phyloP scores from a whole-genome alignment of 345 rosid genomes.

The Linum tenue region DNA sequence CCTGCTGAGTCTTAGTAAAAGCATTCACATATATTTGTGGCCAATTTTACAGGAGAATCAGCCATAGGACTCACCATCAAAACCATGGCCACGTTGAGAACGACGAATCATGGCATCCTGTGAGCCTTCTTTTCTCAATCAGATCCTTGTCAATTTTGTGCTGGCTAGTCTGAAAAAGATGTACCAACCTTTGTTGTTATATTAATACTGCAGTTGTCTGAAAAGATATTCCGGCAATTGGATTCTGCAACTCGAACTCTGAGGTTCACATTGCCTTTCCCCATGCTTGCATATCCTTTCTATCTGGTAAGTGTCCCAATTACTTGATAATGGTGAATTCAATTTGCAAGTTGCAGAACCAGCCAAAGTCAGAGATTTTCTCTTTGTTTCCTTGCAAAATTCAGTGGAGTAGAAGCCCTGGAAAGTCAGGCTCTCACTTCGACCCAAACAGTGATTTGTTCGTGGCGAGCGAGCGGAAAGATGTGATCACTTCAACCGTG shows the following conservation, averaged over 20 bases:
- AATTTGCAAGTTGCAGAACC: neutral
- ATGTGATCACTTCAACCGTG: conserved; percentile 27
- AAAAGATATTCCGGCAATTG: conserved; percentile 57
- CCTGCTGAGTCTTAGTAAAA: neutral
- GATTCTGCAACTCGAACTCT: conserved; percentile 34
- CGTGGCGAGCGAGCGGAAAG: conserved; percentile 24
- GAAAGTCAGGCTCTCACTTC: conserved; percentile 41
- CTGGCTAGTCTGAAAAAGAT: neutral
- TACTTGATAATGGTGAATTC: neutral
- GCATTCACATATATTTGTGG: neutral
- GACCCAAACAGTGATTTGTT: conserved; percentile 33
- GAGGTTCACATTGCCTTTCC: conserved; percentile 78
- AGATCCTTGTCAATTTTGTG: no score
- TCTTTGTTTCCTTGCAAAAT: neutral
- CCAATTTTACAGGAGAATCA: conserved; percentile 64
- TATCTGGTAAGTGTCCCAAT: conserved; percentile 49
- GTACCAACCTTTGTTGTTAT: neutral
- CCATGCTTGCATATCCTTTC: conserved; percentile 85
- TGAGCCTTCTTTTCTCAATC: conserved; percentile 18
- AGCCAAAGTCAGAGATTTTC: neutral
- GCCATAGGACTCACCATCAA: conserved; percentile 94
- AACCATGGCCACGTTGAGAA: conserved; percentile 95
- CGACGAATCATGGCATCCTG: conserved; percentile 95
- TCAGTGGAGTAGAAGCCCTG: conserved; percentile 38
- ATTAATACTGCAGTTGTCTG: conserved; percentile 44